phyloP scores from a whole-genome alignment of 768 basidiomycete genomes.

The Panellus pusillus region DNA sequence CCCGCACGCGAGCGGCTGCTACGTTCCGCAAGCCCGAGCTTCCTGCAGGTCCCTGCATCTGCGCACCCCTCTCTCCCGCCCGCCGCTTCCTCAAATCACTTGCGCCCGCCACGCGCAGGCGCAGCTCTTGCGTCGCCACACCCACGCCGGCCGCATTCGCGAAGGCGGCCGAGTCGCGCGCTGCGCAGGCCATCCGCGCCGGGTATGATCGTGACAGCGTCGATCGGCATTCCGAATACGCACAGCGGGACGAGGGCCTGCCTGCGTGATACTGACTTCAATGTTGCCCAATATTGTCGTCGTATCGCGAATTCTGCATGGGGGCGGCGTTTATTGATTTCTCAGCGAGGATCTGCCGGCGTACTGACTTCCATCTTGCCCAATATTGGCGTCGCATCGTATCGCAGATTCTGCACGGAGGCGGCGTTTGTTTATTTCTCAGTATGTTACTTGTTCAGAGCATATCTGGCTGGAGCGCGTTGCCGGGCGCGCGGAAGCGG shows the following conservation, averaged over 20 bases:
- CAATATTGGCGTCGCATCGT: too few relatives aligned
- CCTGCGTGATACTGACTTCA: too few relatives aligned
- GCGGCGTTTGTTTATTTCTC: too few relatives aligned
- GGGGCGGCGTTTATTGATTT: too few relatives aligned
- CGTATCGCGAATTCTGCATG: too few relatives aligned
- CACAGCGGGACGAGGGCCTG: conserved; percentile 15
- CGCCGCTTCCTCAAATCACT: background rate
- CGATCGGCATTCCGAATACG: conserved; percentile 19
- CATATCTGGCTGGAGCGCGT: too few relatives aligned
- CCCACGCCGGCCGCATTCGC: conserved; percentile 13
- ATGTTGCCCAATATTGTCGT: too few relatives aligned
- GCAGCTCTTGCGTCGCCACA: background rate
- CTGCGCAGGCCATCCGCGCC: conserved; percentile 13
- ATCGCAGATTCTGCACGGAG: too few relatives aligned
- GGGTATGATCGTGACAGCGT: conserved; percentile 19
- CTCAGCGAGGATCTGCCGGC: too few relatives aligned
- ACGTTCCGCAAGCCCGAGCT: background rate
- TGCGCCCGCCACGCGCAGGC: background rate
- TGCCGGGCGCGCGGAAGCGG: too few relatives aligned
- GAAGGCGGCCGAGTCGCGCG: conserved; percentile 16
- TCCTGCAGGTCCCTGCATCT: background rate
- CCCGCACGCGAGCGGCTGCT: background rate
- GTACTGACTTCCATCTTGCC: conserved; percentile 10
- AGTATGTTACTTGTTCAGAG: too few relatives aligned
- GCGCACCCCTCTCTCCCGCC: background rate